Evolutionary conservation across 176 grass and related monocot genomes (phyloP).

Genomic region (Phoenix dactylifera): DNA sequence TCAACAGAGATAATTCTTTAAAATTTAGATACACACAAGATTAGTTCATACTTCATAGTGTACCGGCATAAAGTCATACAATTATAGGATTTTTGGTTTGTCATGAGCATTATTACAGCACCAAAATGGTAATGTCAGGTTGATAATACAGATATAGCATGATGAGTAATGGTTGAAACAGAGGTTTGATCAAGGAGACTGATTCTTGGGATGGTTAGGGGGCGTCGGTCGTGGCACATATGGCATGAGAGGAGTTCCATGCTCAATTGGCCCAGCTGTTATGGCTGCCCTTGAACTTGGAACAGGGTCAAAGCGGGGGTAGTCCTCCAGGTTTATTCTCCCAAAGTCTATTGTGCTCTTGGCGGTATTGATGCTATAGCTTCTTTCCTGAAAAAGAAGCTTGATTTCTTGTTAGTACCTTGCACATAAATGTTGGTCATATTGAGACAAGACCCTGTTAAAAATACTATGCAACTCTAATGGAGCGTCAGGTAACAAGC

Average conservation of each 20-base stretch:
- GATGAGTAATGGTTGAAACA: background rate
- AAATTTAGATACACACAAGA: no score
- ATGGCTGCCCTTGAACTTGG: constrained; percentile 51
- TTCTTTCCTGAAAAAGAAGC: constrained; percentile 37
- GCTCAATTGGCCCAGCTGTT: constrained; percentile 49
- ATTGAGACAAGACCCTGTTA: no score
- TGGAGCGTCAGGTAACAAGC: no score
- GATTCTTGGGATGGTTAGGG: constrained; percentile 11
- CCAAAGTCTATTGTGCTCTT: constrained; percentile 13
- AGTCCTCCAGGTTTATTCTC: constrained; percentile 36
- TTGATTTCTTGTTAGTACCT: background rate
- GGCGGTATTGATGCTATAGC: background rate
- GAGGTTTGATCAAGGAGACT: constrained; percentile 10
- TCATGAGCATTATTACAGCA: no score
- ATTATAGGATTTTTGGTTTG: no score
- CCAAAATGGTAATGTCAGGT: no score
- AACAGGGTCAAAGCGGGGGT: constrained; percentile 46
- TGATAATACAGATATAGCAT: no score
- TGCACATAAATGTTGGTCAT: no score
- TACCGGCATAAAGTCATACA: no score
- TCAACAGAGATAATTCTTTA: no score
- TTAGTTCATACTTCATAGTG: no score
- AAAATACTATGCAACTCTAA: no score
- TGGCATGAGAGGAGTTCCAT: constrained; percentile 61
- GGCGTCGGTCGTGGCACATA: constrained; percentile 40